Conservation (phyloP, 495 filamentous ascomycete genomes). For the Opeltia flavorubescens region DNA sequence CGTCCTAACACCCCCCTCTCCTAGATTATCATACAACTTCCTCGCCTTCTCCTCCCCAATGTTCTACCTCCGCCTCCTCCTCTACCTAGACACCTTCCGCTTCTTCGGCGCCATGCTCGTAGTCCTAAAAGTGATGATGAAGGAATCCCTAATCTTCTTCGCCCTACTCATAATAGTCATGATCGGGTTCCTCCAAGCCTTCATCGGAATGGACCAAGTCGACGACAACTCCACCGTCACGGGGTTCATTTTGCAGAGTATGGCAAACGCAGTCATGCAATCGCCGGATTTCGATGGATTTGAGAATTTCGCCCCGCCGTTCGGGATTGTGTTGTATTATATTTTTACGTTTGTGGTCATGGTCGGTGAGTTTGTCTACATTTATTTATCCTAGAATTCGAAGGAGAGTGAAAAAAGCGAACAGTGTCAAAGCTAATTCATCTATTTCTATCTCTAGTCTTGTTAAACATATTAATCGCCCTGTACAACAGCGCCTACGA, state of each 20-base stretch:
- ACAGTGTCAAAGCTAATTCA: not conserved
- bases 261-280: constrained; percentile 83
- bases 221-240: constrained; percentile 50
- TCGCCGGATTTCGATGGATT: constrained; percentile 84
- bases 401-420: not conserved
- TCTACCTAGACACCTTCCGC: constrained; percentile 84
- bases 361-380: constrained; percentile 34
- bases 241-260: constrained; percentile 67
- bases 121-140: constrained; percentile 97
- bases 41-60: constrained; percentile 81
- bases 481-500: constrained; percentile 94
- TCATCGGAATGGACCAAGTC: constrained; percentile 81
- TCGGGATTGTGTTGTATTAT: constrained; percentile 85
- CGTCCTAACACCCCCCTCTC: constrained; percentile 77
- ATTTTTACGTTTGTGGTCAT: constrained; percentile 95
- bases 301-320: constrained; percentile 61
- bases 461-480: constrained; percentile 54
- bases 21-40: constrained; percentile 70
- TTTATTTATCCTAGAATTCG: not conserved
- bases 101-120: constrained; percentile 99
- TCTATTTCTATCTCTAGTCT: constrained; percentile 7
- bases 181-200: constrained; percentile 85
- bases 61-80: constrained; percentile 89
- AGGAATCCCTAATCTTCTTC: constrained; percentile 95
- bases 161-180: constrained; percentile 77